These are phyloP conservation scores for Trichomonascaceae sp. DNA, from an alignment of 1,139 yeast genomes.

Conservation along the genomic window DNA sequence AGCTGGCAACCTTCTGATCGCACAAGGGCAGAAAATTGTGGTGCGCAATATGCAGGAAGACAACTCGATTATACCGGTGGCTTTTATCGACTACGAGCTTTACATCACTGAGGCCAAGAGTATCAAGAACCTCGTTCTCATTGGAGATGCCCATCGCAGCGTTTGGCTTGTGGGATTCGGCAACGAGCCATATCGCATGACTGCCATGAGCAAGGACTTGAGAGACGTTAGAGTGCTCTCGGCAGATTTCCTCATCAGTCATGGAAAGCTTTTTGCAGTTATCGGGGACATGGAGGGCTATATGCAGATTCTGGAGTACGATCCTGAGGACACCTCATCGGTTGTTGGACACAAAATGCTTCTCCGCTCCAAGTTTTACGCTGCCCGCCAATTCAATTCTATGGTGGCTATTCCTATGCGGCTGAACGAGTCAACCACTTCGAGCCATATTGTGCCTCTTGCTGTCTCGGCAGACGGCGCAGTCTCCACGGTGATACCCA, in stretches of 20 bases:
- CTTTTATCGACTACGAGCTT: constrained; percentile 75
- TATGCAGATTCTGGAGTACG: constrained; percentile 72
- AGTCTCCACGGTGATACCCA: constrained; percentile 59
- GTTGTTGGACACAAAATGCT: constrained; percentile 67
- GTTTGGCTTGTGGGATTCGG: constrained; percentile 82
- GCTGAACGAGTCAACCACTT: constrained; percentile 19
- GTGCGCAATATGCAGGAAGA: constrained; percentile 77
- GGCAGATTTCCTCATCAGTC: constrained; percentile 61
- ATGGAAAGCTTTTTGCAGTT: constrained; percentile 52
- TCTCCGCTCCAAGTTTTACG: constrained; percentile 56
- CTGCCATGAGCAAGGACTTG: constrained; percentile 64
- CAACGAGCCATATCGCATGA: constrained; percentile 82
- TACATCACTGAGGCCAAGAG: constrained; percentile 71
- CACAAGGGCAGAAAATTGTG: constrained; percentile 75
- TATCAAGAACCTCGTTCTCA: constrained; percentile 61
- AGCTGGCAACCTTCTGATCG: constrained; percentile 70
- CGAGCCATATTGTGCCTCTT: constrained; percentile 25
- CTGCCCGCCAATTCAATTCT: constrained; percentile 49
- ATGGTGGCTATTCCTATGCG: constrained; percentile 39
- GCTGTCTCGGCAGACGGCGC: constrained; percentile 77
- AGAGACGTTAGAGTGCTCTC: constrained; percentile 43
- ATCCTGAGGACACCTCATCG: constrained; percentile 83
- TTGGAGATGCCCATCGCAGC: constrained; percentile 76
- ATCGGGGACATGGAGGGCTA: constrained; percentile 59
- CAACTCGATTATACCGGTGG: constrained; percentile 77